Evolutionary conservation across 2,329 filamentous ascomycete genomes (phyloP), one percentile per base, ranked within the genome.

Genomic region (Reticulascus tulasneorum): DNA sequence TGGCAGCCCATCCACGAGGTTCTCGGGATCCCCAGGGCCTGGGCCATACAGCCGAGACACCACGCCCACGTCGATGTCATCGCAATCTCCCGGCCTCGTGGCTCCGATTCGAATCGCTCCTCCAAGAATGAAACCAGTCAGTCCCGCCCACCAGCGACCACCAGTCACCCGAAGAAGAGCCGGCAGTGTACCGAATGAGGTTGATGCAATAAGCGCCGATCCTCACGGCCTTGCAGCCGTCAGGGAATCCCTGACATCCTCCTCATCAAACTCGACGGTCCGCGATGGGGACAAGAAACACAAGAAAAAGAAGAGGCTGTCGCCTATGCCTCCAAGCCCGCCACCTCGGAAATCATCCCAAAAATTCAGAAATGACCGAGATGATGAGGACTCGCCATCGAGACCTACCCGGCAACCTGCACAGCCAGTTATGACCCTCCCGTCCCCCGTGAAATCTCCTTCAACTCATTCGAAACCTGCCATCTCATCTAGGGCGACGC

Each of bases 11-110:
- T 89, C 84, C 5, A 88, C 85, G 2, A 71, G 81, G 42, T 88
- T 84, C 50, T 86, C 83, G 2, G 84, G 79, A 37, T 89, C 85
- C 1, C 79, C 79, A 2, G 75, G 77, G 2, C 78, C 82, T 9
- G 77, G 82, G 3, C 64, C 78, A 6, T 89, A 87, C 58, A 89
- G 84, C 53, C 74, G 84, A 44, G 83, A 85, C 40, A 88, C 84
- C 1, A 89, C 85, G 4, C 85, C 85, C 7, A 88, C 84, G 5
- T 89, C 85, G 9, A 80, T 85, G 45, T 84, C 81, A 7, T 89
- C 85, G 2, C 82, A 84, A 49, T 89, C 84, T 12, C 82, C 85
- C 4, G 73, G 77, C 4, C 58, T 82, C 5, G 60, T 77, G 55
- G 71, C 52, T 42, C 75, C 61, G 35, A 66, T 56, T 43, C 68